phyloP scores from a whole-genome alignment of 2,329 filamentous ascomycete genomes.

The Mollisia scopiformis region DNA sequence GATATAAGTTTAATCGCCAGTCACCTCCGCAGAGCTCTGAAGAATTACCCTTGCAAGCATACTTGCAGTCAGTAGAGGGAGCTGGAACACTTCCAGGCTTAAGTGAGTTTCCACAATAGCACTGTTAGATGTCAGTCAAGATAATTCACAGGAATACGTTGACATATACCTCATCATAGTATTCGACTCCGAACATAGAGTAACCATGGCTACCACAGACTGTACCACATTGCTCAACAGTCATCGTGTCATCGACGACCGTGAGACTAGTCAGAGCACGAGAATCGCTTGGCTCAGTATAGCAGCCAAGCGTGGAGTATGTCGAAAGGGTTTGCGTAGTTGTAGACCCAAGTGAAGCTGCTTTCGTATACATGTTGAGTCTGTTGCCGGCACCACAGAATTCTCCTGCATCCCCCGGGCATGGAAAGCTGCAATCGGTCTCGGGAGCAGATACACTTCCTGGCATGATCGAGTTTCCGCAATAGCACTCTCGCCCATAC shows the following conservation, averaged over 20 bases:
- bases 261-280: neutral
- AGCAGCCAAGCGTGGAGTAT: neutral
- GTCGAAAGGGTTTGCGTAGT: neutral
- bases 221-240: neutral
- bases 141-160: neutral
- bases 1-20: neutral
- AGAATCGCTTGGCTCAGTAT: neutral
- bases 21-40: neutral
- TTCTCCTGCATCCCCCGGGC: neutral
- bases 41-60: neutral
- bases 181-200: neutral
- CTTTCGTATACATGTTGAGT: neutral
- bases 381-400: neutral
- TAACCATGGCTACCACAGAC: neutral
- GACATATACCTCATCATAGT: neutral
- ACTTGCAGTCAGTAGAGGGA: neutral
- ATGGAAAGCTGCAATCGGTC: neutral
- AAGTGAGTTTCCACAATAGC: neutral
- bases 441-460: neutral
- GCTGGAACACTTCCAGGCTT: neutral
- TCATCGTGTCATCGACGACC: neutral
- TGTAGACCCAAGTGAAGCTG: too few species aligned
- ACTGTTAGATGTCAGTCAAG: neutral
- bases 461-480: conserved; percentile 2
- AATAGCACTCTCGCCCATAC: conserved; percentile 28